A percentile compares a stretch with the other conserved stretches of the same genome.
Evolutionary conservation across 192 early-diverging fungal genomes (phyloP).

Genomic region (Martensiomyces pterosporus): DNA sequence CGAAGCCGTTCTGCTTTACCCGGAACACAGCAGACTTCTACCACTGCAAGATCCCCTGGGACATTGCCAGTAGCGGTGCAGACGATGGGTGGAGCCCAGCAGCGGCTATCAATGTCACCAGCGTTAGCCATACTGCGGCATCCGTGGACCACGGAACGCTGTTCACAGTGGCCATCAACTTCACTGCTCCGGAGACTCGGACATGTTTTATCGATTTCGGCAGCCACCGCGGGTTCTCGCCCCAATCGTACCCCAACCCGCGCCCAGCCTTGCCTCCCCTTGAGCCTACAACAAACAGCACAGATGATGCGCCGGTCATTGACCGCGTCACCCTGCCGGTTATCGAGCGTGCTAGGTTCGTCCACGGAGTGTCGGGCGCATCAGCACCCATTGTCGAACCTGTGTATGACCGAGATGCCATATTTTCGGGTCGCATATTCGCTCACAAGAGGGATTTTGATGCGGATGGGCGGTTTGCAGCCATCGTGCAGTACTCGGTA

Average conservation of each 20-base stretch:
- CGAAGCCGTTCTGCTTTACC: constrained; percentile 19
- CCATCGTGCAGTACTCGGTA: constrained; percentile 34
- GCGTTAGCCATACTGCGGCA: constrained; percentile 12
- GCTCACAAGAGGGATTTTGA: constrained; percentile 39
- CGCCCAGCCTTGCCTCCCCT: constrained; percentile 25
- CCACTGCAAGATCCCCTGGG: constrained; percentile 17
- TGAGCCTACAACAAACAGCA: not conserved
- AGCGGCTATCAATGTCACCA: constrained; percentile 33
- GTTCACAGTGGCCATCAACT: constrained; percentile 30
- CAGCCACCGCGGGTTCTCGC: constrained; percentile 29
- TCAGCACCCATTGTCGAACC: constrained; percentile 18
- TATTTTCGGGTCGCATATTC: constrained; percentile 36
- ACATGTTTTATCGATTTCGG: constrained; percentile 50
- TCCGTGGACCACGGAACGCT: constrained; percentile 15
- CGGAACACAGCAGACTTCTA: constrained; percentile 35
- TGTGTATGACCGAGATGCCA: constrained; percentile 14
- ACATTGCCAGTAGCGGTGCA: not conserved
- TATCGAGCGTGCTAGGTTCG: constrained; percentile 28
- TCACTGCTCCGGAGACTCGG: constrained; percentile 40
- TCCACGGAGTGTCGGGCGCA: constrained; percentile 10
- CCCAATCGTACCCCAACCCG: constrained; percentile 45
- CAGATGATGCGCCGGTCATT: too few species aligned
- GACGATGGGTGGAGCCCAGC: constrained; percentile 18
- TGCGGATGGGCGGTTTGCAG: constrained; percentile 12
- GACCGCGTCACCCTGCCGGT: not conserved